A percentile compares a stretch with the other conserved stretches of the same genome.
These are phyloP conservation scores for Juncus effusus DNA, from an alignment of 176 grass and related monocot species.

Conservation along the genomic window DNA sequence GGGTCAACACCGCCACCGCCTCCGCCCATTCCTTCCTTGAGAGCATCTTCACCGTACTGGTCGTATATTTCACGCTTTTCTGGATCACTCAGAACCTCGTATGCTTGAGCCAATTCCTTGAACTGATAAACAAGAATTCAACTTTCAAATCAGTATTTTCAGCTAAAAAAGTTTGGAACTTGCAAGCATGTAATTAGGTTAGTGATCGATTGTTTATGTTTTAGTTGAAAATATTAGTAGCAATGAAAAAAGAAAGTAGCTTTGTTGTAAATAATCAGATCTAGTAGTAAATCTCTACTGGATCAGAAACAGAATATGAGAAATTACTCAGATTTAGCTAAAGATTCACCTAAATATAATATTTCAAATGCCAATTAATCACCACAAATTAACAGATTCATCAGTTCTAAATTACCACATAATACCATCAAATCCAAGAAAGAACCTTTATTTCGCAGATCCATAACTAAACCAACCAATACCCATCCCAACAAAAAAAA, in stretches of 20 bases:
- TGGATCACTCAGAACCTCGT: conserved; percentile 91
- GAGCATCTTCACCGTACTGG: conserved; percentile 94
- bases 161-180: background rate
- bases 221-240: no score
- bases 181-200: background rate
- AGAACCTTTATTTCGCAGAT: background rate
- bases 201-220: no score
- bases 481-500: conserved; percentile 13
- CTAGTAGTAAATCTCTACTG: background rate
- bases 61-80: conserved; percentile 99
- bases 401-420: background rate
- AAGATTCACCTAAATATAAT: background rate
- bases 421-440: background rate
- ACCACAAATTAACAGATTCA: no score
- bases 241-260: no score
- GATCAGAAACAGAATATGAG: background rate
- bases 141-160: background rate
- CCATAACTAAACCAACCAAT: background rate
- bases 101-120: conserved; percentile 96
- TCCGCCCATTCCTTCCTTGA: conserved; percentile 98
- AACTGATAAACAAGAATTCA: conserved; percentile 57
- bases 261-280: no score
- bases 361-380: background rate
- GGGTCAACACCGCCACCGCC: conserved; percentile 63
- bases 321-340: background rate